Evolutionary conservation across 371 early-diverging fungal species (phyloP), one percentile per base, ranked within the genome.

Genomic region (Rhizopus microsporus): DNA sequence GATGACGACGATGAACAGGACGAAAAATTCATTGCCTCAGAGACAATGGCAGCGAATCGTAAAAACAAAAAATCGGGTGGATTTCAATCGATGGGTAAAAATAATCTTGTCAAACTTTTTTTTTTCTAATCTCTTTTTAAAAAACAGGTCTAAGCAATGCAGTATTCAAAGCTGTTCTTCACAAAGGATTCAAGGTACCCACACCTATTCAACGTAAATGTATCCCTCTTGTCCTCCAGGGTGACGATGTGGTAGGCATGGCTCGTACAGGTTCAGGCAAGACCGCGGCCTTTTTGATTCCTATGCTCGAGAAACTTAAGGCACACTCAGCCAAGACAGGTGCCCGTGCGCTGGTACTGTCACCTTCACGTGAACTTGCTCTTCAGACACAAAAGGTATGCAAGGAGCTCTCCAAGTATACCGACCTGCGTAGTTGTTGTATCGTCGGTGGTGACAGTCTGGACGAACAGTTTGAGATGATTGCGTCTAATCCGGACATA

Each of bases 191-290:
- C 79, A 93, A 94, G 63, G 87, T 95, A 10, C 99, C 99, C 23
- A 99, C 99, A 16, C 99, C 99, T 0, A 98, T 99, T 67, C 99
- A 99, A 76, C 88, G 99, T 62, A 95, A 94, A 71, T 83, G 92
- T 42, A 96, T 99, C 53, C 99, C 97, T 15, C 69, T 92, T 51
- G 86, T 97, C 42, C 75, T 97, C 69, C 84, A 93, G 56, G 94
- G 95, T 23, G 74, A 88, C 15, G 99, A 99, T 78, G 89, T 99
- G 0, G 93, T 99, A 1, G 99, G 92, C 57, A 95, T 99, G 93
- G 98, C 99, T 5, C 85, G 97, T 39, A 99, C 99, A 0, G 99
- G 99, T 66, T 94, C 95, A 37, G 99, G 99, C 48, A 99, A 99
- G 69, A 99, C 99, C 0, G 95, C 99, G 3, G 95, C 99, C 0